These are phyloP conservation scores for Chlorencoelia australis DNA, from an alignment of 2,329 filamentous ascomycete genomes.

Conservation along the genomic window DNA sequence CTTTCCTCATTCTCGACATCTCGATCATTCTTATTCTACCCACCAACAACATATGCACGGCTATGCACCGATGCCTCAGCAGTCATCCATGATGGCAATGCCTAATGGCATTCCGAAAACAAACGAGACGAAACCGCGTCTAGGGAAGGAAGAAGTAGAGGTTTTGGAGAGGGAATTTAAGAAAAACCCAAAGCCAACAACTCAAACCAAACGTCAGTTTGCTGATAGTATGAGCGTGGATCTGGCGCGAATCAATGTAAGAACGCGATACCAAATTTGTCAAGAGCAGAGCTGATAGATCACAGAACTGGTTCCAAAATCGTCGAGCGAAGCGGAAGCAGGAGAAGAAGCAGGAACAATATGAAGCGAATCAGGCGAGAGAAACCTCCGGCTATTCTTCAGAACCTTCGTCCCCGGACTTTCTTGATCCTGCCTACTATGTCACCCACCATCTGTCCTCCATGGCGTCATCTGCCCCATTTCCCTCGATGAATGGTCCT, in stretches of 20 bases:
- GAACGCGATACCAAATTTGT: slow-evolving; percentile 11
- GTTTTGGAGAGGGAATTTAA: slow-evolving; percentile 50
- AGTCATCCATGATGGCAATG: slow-evolving; percentile 27
- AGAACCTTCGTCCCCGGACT: slow-evolving; percentile 22
- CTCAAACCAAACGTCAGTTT: slow-evolving; percentile 48
- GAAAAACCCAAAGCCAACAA: slow-evolving; percentile 55
- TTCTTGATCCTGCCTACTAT: slow-evolving; percentile 15
- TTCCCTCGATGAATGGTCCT: slow-evolving; percentile 13
- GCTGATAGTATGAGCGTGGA: slow-evolving; percentile 54
- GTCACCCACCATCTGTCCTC: slow-evolving; percentile 10
- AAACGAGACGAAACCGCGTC: slow-evolving; percentile 27
- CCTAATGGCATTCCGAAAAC: slow-evolving; percentile 14
- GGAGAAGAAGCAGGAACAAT: slow-evolving; percentile 45
- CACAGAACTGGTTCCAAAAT: slow-evolving; percentile 61
- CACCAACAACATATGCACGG: slow-evolving; percentile 14
- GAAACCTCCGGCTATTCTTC: slow-evolving; percentile 19
- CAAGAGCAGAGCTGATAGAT: not conserved
- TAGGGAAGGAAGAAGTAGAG: slow-evolving; percentile 50
- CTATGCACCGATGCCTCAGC: slow-evolving; percentile 14
- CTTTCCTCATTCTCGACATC: slow-evolving; percentile 14
- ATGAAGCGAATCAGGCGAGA: slow-evolving; percentile 34
- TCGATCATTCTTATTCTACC: slow-evolving; percentile 15
- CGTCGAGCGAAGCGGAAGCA: slow-evolving; percentile 44
- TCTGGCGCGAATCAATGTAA: slow-evolving; percentile 52
- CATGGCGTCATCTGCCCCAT: slow-evolving; percentile 10